Base-by-base conservation (phyloP, 2,329 filamentous ascomycete genomes). In the Coniochaeta sp. region DNA sequence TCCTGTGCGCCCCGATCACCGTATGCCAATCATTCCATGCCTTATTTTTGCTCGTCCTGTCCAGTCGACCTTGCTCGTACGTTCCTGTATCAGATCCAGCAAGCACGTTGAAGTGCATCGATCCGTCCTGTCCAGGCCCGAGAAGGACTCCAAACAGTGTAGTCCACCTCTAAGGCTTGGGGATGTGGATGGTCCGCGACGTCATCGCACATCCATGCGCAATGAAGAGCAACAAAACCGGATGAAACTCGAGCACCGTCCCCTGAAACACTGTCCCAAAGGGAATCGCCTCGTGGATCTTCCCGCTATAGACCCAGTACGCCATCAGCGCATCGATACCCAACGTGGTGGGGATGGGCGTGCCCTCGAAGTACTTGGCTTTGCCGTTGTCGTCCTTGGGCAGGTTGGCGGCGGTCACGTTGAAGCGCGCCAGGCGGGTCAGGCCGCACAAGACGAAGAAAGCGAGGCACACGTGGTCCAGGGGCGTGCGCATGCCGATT, bases 381-480 rank as follows among this genome's bases (percentile, higher is more conserved):
- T 99, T 99, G 67, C 95, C 95, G 0, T 84, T 85, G 57, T 87
- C 89, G 72, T 99, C 95, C 77, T 98, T 97, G 64, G 95, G 95
- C 14, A 99, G 84, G 67, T 88, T 87, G 38, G 87, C 83, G 40
- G 95, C 93, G 12, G 95, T 98, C 58, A 99, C 95, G 74, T 99
- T 99, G 86, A 99, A 99, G 65, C 95, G 89, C 54, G 95, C 95
- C 12, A 99, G 86, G 57, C 95, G 88, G 2, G 93, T 96, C 55
- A 99, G 86, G 61, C 95, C 95, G 76, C 91, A 96, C 58, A 99
- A 89, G 52, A 98, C 92, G 76, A 98, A 99, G 76, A 93, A 91
- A 61, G 89, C 81, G 54, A 99, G 79, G 64, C 79, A 81, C 59
- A 96, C 68, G 69, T 96, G 93, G 77, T 99, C 95, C 70, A 91